Conservation (phyloP, 2,329 filamentous ascomycete genomes). For the Fusarium dlaminii region DNA sequence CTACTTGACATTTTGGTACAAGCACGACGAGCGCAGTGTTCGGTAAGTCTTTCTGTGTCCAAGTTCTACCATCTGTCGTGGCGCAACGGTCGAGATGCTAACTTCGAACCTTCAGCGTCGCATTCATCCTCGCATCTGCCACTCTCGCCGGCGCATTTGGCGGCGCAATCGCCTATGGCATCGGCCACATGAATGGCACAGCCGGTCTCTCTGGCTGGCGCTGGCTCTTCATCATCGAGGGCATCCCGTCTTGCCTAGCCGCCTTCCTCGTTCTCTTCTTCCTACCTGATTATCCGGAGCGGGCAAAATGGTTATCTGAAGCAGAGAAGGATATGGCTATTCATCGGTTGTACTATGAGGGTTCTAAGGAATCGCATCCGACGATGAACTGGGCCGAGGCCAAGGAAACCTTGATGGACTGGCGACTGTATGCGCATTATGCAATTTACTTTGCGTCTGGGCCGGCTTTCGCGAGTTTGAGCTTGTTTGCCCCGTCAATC, state of each 20-base stretch:
- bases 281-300: conserved; percentile 74
- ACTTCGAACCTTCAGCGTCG: conserved; percentile 58
- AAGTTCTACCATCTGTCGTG: background rate
- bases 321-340: conserved; percentile 67
- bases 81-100: conserved; percentile 10
- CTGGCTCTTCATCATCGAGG: conserved; percentile 72
- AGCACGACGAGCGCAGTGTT: conserved; percentile 74
- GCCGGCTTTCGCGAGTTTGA: conserved; percentile 67
- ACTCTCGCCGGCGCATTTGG: conserved; percentile 78
- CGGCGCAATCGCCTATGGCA: conserved; percentile 76
- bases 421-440: conserved; percentile 75
- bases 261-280: conserved; percentile 72
- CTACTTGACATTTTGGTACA: conserved; percentile 81
- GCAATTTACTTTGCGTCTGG: conserved; percentile 62
- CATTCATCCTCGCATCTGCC: conserved; percentile 74
- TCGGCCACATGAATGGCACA: conserved; percentile 75
- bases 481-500: conserved; percentile 70
- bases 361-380: conserved; percentile 67
- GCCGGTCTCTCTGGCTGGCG: conserved; percentile 73
- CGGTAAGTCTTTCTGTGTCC: conserved; percentile 43
- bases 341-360: conserved; percentile 56
- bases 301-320: conserved; percentile 67
- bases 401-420: conserved; percentile 72
- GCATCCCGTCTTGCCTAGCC: conserved; percentile 70
- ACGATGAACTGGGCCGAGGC: conserved; percentile 73